A percentile compares a stretch with the other conserved stretches of the same genome.
phyloP scores from a whole-genome alignment of 176 grass and related monocot species.

The Ensete glaucum region DNA sequence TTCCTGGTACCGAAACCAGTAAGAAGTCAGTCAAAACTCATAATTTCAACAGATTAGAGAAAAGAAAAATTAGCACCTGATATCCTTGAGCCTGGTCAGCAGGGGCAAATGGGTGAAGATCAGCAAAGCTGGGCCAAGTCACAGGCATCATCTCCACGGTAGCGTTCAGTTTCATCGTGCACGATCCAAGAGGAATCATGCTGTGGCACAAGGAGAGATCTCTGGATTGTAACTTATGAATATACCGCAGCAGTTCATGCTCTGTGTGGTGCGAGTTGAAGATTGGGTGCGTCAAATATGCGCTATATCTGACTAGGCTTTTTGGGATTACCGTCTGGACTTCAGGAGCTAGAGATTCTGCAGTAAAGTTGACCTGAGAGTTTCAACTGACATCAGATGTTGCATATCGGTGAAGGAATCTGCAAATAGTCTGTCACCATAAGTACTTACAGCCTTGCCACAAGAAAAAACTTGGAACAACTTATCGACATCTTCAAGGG shows the following conservation, averaged over 20 bases:
- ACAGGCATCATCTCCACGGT: constrained; percentile 99
- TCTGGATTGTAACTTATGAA: constrained; percentile 83
- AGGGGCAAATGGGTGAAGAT: constrained; percentile 86
- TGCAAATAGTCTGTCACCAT: constrained; percentile 4
- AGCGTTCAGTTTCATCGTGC: constrained; percentile 99
- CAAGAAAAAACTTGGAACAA: constrained; percentile 88
- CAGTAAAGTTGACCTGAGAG: constrained; percentile 71
- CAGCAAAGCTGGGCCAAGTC: constrained; percentile 78
- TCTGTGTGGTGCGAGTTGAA: constrained; percentile 98
- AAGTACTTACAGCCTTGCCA: constrained; percentile 72
- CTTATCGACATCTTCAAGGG: constrained; percentile 88
- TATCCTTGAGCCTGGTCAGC: constrained; percentile 72
- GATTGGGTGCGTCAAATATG: constrained; percentile 81
- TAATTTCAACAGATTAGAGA: not conserved
- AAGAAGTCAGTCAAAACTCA: not conserved
- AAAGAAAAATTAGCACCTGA: constrained; percentile 39
- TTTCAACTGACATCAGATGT: constrained; percentile 5
- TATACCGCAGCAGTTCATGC: constrained; percentile 91
- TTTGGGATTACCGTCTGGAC: constrained; percentile 55
- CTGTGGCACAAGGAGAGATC: constrained; percentile 97
- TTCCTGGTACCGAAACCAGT: constrained; percentile 38
- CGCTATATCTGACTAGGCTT: constrained; percentile 58
- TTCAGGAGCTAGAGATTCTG: constrained; percentile 79
- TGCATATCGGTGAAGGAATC: constrained; percentile 4
- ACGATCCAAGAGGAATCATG: constrained; percentile 98